phyloP scores from a whole-genome alignment of 257 asterid genomes.

The Echium plantagineum region DNA sequence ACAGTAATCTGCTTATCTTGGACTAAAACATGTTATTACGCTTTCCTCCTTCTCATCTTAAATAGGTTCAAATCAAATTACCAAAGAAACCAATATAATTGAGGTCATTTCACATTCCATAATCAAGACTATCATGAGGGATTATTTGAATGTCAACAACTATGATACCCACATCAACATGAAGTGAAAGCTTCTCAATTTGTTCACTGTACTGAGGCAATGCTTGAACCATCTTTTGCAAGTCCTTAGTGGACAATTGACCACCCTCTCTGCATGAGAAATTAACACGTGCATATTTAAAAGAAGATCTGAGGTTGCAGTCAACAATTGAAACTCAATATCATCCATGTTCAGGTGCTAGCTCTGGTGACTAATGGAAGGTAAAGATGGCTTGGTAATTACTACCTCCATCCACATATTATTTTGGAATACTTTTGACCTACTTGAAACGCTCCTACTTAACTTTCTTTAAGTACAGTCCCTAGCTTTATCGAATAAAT shows the following conservation, averaged over 20 bases:
- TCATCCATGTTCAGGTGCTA: not conserved
- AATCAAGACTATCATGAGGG: not conserved
- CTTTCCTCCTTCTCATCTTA: not conserved
- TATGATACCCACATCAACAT: slow-evolving; percentile 86
- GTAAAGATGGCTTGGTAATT: not conserved
- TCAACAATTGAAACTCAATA: not conserved
- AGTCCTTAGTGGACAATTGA: slow-evolving; percentile 82
- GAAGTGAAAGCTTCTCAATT: slow-evolving; percentile 97
- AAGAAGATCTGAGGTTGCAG: not conserved
- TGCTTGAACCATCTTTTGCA: slow-evolving; percentile 99
- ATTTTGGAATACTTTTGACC: no score
- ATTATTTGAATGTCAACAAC: not conserved
- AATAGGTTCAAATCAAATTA: not conserved
- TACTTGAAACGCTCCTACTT: no score
- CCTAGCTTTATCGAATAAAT: no score
- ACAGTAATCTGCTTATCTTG: not conserved
- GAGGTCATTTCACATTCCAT: not conserved
- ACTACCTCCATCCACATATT: not conserved
- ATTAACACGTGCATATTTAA: slow-evolving; percentile 12
- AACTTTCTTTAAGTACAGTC: no score
- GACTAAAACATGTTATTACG: not conserved
- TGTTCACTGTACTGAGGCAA: slow-evolving; percentile 99
- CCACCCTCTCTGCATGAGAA: slow-evolving; percentile 54
- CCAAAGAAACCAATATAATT: not conserved
- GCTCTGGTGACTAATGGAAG: not conserved